phyloP scores from a whole-genome alignment of 352 stramenopile species.

The Pythium oligandrum region DNA sequence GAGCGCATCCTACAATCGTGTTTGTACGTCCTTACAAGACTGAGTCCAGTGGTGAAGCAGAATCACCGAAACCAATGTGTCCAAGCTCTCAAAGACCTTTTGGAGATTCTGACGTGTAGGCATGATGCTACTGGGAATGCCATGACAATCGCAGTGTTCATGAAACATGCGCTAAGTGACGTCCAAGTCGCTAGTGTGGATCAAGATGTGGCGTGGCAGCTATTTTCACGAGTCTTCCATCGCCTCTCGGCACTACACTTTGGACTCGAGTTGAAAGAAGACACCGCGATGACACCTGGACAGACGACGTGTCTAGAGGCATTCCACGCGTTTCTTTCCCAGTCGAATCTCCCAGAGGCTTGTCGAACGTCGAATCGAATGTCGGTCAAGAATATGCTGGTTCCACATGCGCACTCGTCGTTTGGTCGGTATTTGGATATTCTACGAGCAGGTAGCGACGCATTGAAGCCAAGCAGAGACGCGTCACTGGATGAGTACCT shows the following conservation, averaged over 20 bases:
- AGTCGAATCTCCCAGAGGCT: conserved; percentile 36
- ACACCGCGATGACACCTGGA: conserved; percentile 12
- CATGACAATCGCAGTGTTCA: conserved; percentile 30
- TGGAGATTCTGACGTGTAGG: conserved; percentile 18
- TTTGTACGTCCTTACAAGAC: conserved; percentile 34
- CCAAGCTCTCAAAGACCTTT: conserved; percentile 42
- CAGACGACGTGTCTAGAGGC: conserved; percentile 33
- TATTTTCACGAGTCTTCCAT: conserved; percentile 32
- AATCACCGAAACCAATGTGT: conserved; percentile 59
- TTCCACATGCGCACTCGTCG: conserved; percentile 12
- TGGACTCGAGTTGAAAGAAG: conserved; percentile 10
- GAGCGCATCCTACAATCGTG: conserved; percentile 26
- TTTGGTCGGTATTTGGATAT: not conserved
- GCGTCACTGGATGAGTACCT: too few species aligned
- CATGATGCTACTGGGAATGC: conserved; percentile 10
- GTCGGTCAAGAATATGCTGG: conserved; percentile 11
- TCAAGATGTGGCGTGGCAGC: conserved; percentile 33
- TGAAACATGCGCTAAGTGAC: conserved; percentile 33
- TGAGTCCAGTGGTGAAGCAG: conserved; percentile 34
- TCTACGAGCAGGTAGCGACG: too few species aligned
- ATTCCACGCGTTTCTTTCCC: conserved; percentile 36
- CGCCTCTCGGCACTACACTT: conserved; percentile 29
- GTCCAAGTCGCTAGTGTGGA: conserved; percentile 39
- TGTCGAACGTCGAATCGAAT: too few species aligned
- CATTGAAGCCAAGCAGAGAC: too few species aligned